phyloP scores from a whole-genome alignment of 805 yeast species.

The Zygoascus biomembranicola region DNA sequence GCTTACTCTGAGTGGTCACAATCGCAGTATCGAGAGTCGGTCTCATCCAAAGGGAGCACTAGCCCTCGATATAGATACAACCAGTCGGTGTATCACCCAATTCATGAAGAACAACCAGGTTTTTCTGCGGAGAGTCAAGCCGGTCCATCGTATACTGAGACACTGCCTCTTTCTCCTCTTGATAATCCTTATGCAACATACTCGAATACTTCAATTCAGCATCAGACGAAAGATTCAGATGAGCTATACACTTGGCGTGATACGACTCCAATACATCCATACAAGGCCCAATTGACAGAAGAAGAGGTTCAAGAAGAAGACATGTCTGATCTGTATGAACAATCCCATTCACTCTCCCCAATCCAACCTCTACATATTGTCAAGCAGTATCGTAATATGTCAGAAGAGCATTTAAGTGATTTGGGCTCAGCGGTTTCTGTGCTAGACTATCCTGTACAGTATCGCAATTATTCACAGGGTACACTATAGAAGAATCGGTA shows the following conservation, averaged over 20 bases:
- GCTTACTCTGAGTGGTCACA: not conserved
- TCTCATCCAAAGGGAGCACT: not conserved
- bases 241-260: too few species aligned
- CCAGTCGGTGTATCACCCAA: not conserved
- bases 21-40: not conserved
- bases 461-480: not conserved
- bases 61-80: not conserved
- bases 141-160: too few species aligned
- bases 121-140: too few species aligned
- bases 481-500: not conserved
- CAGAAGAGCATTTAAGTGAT: not conserved
- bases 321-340: not conserved
- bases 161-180: not conserved
- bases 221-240: too few species aligned
- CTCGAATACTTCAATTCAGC: not conserved
- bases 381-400: not conserved
- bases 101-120: not conserved
- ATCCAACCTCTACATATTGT: not conserved
- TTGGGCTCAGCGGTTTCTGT: not conserved
- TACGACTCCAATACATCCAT: too few species aligned
- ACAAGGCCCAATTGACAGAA: too few species aligned
- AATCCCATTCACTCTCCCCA: not conserved
- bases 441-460: not conserved
- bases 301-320: too few species aligned
- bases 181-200: not conserved